Base-by-base conservation (phyloP, 2,329 filamentous ascomycete genomes). In the Trichoderma sp. region DNA sequence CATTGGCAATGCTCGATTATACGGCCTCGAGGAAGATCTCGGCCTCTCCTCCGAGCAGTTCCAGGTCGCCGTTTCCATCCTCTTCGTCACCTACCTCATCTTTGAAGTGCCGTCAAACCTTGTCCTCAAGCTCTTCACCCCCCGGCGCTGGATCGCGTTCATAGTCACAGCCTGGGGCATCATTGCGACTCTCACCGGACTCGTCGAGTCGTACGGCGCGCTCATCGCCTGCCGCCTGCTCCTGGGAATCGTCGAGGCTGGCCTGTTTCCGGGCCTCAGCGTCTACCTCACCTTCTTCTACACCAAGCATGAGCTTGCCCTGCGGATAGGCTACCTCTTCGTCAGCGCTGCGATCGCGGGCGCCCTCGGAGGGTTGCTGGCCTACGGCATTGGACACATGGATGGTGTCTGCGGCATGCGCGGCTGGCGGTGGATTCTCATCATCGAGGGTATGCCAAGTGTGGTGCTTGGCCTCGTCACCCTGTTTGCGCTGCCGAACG, bases 261-360 rank as follows among this genome's bases (percentile, higher is more conserved):
- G 89, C 0, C 78, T 91, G 0, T 91, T 91, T 68, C 89, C 90
- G 0, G 89, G 89, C 0, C 77, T 90, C 68, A 87, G 85, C 5
- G 77, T 89, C 19, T 91, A 91, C 69, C 80, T 93, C 19, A 92
- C 90, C 0, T 84, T 92, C 69, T 92, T 91, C 79, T 93, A 93
- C 77, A 90, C 86, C 54, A 90, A 89, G 72, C 82, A 83, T 30
- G 90, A 93, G 75, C 82, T 92, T 1, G 90, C 89, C 5, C 77
- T 92, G 48, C 85, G 90, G 2, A 87, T 92, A 3, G 89, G 88
- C 1, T 92, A 91, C 69, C 81, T 93, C 0, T 92, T 92, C 72
- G 87, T 90, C 58, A 85, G 82, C 50, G 85, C 90, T 1, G 90
- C 90, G 1, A 79, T 91, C 3, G 89, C 90, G 0, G 90, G 90